Base-by-base conservation (phyloP, 2,329 filamentous ascomycete species). In the Gremmenia infestans region DNA sequence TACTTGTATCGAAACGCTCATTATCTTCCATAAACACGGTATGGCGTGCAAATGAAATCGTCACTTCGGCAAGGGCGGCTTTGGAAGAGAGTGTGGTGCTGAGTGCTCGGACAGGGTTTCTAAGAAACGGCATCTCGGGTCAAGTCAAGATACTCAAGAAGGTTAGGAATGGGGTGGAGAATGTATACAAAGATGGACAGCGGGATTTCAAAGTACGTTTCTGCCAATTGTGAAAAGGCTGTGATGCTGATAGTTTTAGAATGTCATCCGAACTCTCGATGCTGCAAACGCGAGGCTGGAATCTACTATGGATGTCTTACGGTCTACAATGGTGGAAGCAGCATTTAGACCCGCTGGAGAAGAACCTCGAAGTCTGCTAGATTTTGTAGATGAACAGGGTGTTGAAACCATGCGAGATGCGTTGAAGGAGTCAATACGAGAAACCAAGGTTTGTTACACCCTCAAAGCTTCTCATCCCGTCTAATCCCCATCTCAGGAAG, bases 1-100 rank as follows among this genome's bases (percentile, higher is more conserved):
- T 97, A 37, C 83, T 97, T 42, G 86, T 88, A 32, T 89, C 93
- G 8, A 97, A 97, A 71, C 85, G 90, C 46, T 92, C 92, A 1
- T 81, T 97, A 4, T 89, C 88, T 15, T 91, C 91, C 11, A 91
- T 95, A 70, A 83, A 80, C 43, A 85, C 89, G 58, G 90, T 97
- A 51, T 86, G 89, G 69, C 88, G 89, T 57, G 92, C 91, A 62
- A 92, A 94, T 68, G 88, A 95, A 67, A 85, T 97, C 54, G 88
- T 94, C 46, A 90, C 83, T 19, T 78, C 82, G 14, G 90, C 91
- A 4, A 86, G 91, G 36, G 76, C 80, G 35, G 82, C 89, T 36
- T 79, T 96, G 61, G 89, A 96, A 68, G 87, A 94, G 63, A 86
- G 86, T 48, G 86, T 90, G 52, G 78, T 92, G 9, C 79, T 95